Percentiles rank a stretch among this genome's conserved stretches.
Evolutionary conservation across 257 asterid species (phyloP).

Genomic region (Dorcoceras hygrometricum): DNA sequence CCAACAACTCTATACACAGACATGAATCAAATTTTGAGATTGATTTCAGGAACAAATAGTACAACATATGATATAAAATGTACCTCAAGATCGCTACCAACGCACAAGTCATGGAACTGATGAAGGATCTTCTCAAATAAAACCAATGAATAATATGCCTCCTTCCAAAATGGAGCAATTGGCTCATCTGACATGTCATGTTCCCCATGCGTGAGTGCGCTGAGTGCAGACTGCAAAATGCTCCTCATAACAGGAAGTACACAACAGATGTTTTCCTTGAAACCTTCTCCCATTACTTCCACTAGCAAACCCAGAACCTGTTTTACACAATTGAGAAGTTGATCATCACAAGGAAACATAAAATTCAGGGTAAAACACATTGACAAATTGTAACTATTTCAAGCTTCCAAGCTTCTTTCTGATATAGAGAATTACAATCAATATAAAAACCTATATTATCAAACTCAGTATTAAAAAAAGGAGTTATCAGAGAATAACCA

Average conservation of each 20-base stretch:
- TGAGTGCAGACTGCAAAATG: slow-evolving; percentile 53
- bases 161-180: slow-evolving; percentile 66
- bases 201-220: slow-evolving; percentile 32
- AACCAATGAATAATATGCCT: slow-evolving; percentile 77
- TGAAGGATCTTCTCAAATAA: slow-evolving; percentile 72
- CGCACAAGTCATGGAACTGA: slow-evolving; percentile 49
- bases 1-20: no score
- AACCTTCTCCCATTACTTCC: slow-evolving; percentile 58
- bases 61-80: no score
- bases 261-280: slow-evolving; percentile 40
- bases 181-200: slow-evolving; percentile 44
- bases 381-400: neutral
- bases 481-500: no score
- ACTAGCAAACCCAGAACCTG: slow-evolving; percentile 88
- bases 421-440: slow-evolving; percentile 8
- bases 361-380: slow-evolving; percentile 8
- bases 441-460: slow-evolving; percentile 11
- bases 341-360: slow-evolving; percentile 13
- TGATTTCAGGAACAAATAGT: no score
- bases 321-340: slow-evolving; percentile 20
- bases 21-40: no score
- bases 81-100: slow-evolving; percentile 69
- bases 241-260: slow-evolving; percentile 54
- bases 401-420: neutral
- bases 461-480: neutral